These are phyloP conservation scores for Mycosphaerelloides madeirae DNA, from an alignment of 2,329 filamentous ascomycete genomes.

Conservation along the genomic window DNA sequence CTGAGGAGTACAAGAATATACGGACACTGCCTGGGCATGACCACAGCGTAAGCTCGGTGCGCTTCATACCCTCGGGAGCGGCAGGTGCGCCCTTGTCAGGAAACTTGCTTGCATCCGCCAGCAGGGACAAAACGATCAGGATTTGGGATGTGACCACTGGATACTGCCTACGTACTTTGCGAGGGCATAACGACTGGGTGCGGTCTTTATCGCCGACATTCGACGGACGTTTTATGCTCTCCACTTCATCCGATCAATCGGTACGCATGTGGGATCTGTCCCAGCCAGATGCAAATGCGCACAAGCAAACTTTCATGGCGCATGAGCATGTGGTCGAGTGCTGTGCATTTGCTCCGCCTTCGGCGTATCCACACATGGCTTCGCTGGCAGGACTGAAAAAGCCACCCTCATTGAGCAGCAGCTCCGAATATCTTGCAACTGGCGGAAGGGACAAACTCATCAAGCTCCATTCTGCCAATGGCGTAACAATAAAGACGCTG, in stretches of 20 bases:
- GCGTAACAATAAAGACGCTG: constrained; percentile 77
- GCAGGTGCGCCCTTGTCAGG: constrained; percentile 73
- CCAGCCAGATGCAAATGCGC: constrained; percentile 55
- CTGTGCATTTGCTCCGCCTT: constrained; percentile 75
- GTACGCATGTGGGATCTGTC: constrained; percentile 81
- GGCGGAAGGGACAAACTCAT: constrained; percentile 88
- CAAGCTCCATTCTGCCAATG: constrained; percentile 79
- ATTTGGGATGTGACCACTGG: constrained; percentile 94
- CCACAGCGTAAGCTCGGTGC: constrained; percentile 81
- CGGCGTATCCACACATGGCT: constrained; percentile 72
- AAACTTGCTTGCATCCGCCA: constrained; percentile 81
- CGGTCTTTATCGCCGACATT: constrained; percentile 76
- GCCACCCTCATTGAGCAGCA: constrained; percentile 65
- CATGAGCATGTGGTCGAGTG: constrained; percentile 86
- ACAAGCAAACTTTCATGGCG: constrained; percentile 72
- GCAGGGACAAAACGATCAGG: constrained; percentile 74
- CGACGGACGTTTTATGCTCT: constrained; percentile 78
- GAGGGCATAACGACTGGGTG: constrained; percentile 86
- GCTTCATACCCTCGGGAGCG: constrained; percentile 80
- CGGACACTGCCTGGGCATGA: constrained; percentile 86
- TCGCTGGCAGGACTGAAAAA: constrained; percentile 77
- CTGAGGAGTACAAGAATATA: constrained; percentile 92
- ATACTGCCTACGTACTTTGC: constrained; percentile 85
- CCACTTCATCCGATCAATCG: constrained; percentile 76
- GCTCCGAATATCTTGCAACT: constrained; percentile 84